Conservation (phyloP, 2,329 filamentous ascomycete genomes). For the Aurifilum marmelostoma region DNA sequence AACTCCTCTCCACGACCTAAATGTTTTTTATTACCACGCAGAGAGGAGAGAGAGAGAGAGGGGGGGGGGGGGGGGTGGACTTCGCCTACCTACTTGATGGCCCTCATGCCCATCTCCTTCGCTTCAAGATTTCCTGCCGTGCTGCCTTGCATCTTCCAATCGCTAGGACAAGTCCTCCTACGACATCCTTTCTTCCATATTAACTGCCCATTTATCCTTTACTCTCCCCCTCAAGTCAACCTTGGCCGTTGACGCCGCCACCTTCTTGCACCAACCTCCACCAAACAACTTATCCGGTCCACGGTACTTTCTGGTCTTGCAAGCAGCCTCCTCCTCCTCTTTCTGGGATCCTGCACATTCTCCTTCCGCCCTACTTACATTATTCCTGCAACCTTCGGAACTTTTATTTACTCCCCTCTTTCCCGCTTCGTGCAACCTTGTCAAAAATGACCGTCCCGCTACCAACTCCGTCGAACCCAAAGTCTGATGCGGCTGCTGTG, state of each 20-base stretch:
- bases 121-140: slow-evolving; percentile 39
- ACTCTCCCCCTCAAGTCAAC: slow-evolving; percentile 39
- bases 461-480: slow-evolving; percentile 41
- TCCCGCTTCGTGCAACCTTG: not conserved
- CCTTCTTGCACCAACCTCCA: slow-evolving; percentile 35
- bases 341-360: slow-evolving; percentile 15
- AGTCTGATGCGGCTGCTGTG: slow-evolving; percentile 46
- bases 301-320: slow-evolving; percentile 28
- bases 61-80: slow-evolving; percentile 6
- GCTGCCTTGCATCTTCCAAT: slow-evolving; percentile 41
- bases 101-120: slow-evolving; percentile 25
- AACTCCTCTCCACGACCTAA: slow-evolving; percentile 16
- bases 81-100: slow-evolving; percentile 26
- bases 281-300: slow-evolving; percentile 25
- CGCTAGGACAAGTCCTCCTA: slow-evolving; percentile 23
- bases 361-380: slow-evolving; percentile 12
- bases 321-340: slow-evolving; percentile 23
- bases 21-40: slow-evolving; percentile 16
- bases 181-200: slow-evolving; percentile 45
- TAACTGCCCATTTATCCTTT: slow-evolving; percentile 45
- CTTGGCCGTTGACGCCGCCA: slow-evolving; percentile 34
- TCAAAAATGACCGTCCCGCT: slow-evolving; percentile 54
- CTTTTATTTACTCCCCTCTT: not conserved
- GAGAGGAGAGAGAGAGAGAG: not conserved
- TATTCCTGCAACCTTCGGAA: slow-evolving; percentile 14